Conservation (phyloP, 352 stramenopile species). For the Phytophthora hybrid region DNA sequence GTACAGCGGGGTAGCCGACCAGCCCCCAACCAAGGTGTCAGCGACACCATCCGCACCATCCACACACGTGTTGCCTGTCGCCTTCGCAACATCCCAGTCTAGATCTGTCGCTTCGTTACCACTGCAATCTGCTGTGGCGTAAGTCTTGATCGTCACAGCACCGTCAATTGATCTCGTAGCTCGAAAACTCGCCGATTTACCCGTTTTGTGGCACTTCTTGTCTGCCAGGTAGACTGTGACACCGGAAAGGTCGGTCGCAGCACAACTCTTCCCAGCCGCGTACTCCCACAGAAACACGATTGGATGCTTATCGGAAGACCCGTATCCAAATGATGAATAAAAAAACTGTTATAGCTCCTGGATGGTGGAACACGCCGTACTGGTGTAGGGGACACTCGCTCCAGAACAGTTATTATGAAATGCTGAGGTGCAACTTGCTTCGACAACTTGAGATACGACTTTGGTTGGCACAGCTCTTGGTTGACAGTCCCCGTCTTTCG, state of each 20-base stretch:
- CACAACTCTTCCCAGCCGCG: background rate
- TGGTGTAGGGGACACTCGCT: background rate
- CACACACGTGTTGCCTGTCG: background rate
- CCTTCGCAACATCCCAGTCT: background rate
- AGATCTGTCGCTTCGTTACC: background rate
- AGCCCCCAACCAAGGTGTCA: background rate
- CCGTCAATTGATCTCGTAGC: background rate
- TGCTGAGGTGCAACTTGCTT: background rate
- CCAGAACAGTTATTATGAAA: background rate
- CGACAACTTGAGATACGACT: background rate
- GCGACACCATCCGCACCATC: background rate
- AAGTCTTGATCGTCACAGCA: background rate
- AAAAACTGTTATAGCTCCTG: too few species aligned
- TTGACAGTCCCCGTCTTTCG: background rate
- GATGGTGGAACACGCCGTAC: background rate
- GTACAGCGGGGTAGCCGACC: background rate
- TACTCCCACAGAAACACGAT: background rate
- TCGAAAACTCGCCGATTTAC: background rate
- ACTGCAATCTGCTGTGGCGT: background rate
- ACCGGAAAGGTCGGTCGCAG: background rate
- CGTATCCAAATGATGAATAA: background rate
- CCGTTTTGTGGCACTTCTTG: background rate
- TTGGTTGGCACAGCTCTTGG: background rate
- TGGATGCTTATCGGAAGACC: background rate
- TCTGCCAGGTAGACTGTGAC: background rate